Base-by-base conservation (phyloP, 352 stramenopile species). In the Phytophthora lateralis region DNA sequence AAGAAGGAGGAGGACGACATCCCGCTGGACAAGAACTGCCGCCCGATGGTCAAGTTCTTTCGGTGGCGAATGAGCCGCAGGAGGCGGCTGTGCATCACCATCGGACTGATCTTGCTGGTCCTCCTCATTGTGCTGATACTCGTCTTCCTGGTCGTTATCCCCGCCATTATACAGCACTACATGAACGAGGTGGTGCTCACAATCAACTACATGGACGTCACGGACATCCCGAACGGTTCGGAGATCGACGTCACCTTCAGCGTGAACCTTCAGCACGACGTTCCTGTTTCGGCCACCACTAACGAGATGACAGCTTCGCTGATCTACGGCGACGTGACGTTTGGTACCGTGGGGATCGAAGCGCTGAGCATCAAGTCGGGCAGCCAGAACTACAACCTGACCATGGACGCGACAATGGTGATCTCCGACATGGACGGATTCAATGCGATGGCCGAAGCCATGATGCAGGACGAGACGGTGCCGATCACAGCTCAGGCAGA, bases 141-240 rank as follows among this genome's bases (percentile, higher is more conserved):
- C 17, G 32, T 89, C 5, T 87, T 77, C 56, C 68, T 89, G 49
- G 76, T 64, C 26, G 63, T 89, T 18, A 69, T 83, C 20, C 68
- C 67, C 26, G 67, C 66, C 8, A 43, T 90, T 18, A 85, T 89
- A 65, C 79, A 89, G 55, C 67, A 74, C 44, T 79, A 82, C 56
- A 72, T 75, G 44, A 56, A 91, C 53, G 51, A 80, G 15, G 78
- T 89, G 48, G 51, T 73, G 20, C 15, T 91, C 17, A 63, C 46
- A 15, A 64, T 90, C 52, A 90, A 90, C 73, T 81, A 81, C 63
- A 61, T 91, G 49, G 82, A 91, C 60, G 71, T 90, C 49, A 68
- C 69, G 17, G 54, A 59, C n/a, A 64, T 87, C 6, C 51, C 69
- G 21, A 68, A 67, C 14, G 73, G 75, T 53, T 66, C 70, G 30